Conservation (phyloP, 805 yeast species). For the Candida chilensis region DNA sequence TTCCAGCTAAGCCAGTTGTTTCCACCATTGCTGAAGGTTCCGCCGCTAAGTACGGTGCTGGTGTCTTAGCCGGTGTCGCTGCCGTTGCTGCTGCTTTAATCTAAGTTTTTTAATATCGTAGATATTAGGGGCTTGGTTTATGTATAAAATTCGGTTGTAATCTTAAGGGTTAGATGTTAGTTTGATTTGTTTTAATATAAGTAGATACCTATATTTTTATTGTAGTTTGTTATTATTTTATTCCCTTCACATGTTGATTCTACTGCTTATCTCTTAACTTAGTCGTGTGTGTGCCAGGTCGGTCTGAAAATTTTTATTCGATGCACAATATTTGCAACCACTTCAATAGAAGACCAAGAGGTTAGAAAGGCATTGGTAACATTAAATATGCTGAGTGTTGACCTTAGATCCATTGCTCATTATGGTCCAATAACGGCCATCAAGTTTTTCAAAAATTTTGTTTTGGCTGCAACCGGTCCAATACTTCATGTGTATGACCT, state of each 20-base stretch:
- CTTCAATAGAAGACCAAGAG: no score
- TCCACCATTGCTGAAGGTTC: slow-evolving; percentile 14
- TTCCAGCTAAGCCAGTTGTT: no score
- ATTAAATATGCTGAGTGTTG: no score
- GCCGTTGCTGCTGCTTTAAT: slow-evolving; percentile 41
- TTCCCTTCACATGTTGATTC: no score
- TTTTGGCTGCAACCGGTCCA: slow-evolving; percentile 68
- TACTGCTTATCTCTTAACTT: no score
- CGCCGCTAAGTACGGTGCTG: slow-evolving; percentile 6
- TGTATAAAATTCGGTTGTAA: not conserved
- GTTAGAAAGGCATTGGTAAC: no score
- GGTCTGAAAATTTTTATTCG: no score
- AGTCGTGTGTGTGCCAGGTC: no score
- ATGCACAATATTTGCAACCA: no score
- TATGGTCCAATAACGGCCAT: slow-evolving; percentile 70
- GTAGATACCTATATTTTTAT: no score
- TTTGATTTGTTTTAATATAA: not conserved
- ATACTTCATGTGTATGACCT: slow-evolving; percentile 44
- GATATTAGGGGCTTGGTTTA: not conserved
- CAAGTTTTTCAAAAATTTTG: slow-evolving; percentile 23
- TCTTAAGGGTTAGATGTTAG: not conserved
- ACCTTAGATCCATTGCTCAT: slow-evolving; percentile 13
- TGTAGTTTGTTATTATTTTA: no score
- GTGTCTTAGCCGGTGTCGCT: slow-evolving; percentile 44
- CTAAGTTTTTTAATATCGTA: slow-evolving; percentile 13